Evolutionary conservation across 441 rosid genomes (phyloP).

Genomic region (Rhodomyrtus psidioides): DNA sequence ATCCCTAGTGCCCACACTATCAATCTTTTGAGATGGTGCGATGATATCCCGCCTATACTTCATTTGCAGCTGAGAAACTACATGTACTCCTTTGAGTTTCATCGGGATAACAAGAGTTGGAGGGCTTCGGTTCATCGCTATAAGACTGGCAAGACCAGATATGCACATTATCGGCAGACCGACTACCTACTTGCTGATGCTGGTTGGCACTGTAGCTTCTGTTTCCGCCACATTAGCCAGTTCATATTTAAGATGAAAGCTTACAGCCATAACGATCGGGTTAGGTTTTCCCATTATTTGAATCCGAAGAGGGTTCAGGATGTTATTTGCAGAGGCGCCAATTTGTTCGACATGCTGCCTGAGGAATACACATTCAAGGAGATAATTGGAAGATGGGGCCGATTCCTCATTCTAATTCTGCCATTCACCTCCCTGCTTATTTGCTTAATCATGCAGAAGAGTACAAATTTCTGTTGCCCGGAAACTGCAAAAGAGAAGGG

Average conservation of each 20-base stretch:
- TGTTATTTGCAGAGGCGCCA: slow-evolving; percentile 7
- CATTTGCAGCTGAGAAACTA: slow-evolving; percentile 15
- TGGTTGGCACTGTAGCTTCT: slow-evolving; percentile 16
- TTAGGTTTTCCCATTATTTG: slow-evolving; percentile 10
- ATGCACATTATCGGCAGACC: slow-evolving; percentile 6
- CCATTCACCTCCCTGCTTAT: slow-evolving; percentile 12
- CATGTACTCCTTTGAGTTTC: slow-evolving; percentile 11
- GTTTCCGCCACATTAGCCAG: slow-evolving; percentile 12
- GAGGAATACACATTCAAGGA: slow-evolving; percentile 14
- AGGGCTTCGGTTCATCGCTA: slow-evolving; percentile 15
- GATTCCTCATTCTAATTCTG: slow-evolving; percentile 9
- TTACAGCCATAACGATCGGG: slow-evolving; percentile 13
- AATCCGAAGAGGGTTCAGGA: slow-evolving; percentile 10
- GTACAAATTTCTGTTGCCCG: slow-evolving; percentile 12
- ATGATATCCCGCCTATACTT: slow-evolving; percentile 9
- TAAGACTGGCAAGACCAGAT: slow-evolving; percentile 1
- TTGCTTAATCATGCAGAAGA: slow-evolving; percentile 6
- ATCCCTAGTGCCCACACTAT: slow-evolving; percentile 18
- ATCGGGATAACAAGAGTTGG: slow-evolving; percentile 7
- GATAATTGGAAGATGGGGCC: slow-evolving; percentile 14
- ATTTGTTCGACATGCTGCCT: slow-evolving; percentile 11
- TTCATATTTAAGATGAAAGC: slow-evolving; percentile 14
- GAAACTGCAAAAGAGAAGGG: slow-evolving; percentile 13
- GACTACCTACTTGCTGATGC: slow-evolving; percentile 7
- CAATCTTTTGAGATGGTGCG: slow-evolving; percentile 13